Conservation (phyloP, 257 asterid species). For the Ophiorrhiza pumila region DNA sequence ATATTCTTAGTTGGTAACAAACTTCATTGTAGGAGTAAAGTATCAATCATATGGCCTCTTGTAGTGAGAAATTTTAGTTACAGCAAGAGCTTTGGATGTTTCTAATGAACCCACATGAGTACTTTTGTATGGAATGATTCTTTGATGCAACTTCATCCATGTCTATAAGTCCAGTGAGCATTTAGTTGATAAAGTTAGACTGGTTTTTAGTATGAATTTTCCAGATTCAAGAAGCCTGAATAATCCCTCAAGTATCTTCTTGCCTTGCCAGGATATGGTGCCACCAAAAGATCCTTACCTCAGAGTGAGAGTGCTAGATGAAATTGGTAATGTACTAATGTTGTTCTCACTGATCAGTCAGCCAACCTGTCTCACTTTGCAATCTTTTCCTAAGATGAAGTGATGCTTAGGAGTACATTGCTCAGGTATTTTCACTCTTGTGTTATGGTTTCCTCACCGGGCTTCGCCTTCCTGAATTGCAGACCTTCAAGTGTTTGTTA, state of each 20-base stretch:
- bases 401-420: constrained; percentile 84
- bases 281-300: constrained; percentile 97
- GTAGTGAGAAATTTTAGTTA: not conserved
- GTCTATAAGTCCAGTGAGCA: not conserved
- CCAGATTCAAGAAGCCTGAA: constrained; percentile 7
- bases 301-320: constrained; percentile 83
- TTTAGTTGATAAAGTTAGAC: not conserved
- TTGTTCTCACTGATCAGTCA: constrained; percentile 65
- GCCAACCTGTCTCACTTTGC: constrained; percentile 78
- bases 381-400: constrained; percentile 83
- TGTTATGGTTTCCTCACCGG: not conserved
- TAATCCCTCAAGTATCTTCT: constrained; percentile 13
- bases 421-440: constrained; percentile 48
- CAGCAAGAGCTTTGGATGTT: not conserved
- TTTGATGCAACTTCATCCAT: not conserved
- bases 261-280: constrained; percentile 66
- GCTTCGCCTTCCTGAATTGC: no score
- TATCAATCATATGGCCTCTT: no score
- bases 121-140: not conserved
- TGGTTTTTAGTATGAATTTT: not conserved
- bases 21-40: not conserved
- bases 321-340: constrained; percentile 88
- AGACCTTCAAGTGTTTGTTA: no score
- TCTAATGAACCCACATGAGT: not conserved
- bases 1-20: not conserved